Percentiles rank a stretch among this genome's conserved stretches.
phyloP scores from a whole-genome alignment of 805 yeast species.

The Saccharomycopsis sp. region DNA sequence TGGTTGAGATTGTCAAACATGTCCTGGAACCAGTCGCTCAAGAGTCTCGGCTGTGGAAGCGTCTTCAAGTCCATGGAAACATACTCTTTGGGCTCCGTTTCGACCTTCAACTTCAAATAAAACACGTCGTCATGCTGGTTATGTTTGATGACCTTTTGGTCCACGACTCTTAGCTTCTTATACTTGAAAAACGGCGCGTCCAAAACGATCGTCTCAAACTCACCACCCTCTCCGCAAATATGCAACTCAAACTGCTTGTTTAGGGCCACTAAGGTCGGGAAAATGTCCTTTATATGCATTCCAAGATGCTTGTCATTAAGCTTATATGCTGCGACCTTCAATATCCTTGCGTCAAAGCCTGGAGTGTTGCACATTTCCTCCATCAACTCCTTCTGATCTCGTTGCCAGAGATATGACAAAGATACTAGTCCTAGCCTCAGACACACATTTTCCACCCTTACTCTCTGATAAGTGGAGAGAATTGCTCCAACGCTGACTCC shows the following conservation, averaged over 20 bases:
- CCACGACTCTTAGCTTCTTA: slow-evolving; percentile 39
- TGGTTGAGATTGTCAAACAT: slow-evolving; percentile 22
- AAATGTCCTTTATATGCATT: slow-evolving; percentile 52
- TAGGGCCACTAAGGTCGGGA: slow-evolving; percentile 49
- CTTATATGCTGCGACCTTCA: slow-evolving; percentile 93
- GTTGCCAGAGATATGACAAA: slow-evolving; percentile 83
- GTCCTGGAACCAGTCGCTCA: slow-evolving; percentile 36
- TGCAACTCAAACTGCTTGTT: slow-evolving; percentile 73
- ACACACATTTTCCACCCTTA: slow-evolving; percentile 90
- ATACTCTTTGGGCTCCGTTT: slow-evolving; percentile 31
- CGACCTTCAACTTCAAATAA: slow-evolving; percentile 51
- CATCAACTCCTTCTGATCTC: slow-evolving; percentile 75
- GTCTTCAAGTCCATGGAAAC: slow-evolving; percentile 12
- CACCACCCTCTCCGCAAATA: slow-evolving; percentile 99
- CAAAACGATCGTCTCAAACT: slow-evolving; percentile 86
- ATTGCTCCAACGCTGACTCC: slow-evolving; percentile 97
- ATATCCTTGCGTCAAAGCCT: slow-evolving; percentile 67
- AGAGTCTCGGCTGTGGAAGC: slow-evolving; percentile 27
- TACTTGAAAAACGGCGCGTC: slow-evolving; percentile 80
- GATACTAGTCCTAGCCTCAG: slow-evolving; percentile 59
- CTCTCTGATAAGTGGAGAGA: slow-evolving; percentile 88
- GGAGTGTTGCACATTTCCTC: slow-evolving; percentile 39
- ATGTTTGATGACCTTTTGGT: slow-evolving; percentile 37
- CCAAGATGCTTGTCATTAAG: slow-evolving; percentile 63
- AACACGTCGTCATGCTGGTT: slow-evolving; percentile 59